Base-by-base conservation (phyloP, 2,329 filamentous ascomycete species). In the Colletotrichum graminicola region DNA sequence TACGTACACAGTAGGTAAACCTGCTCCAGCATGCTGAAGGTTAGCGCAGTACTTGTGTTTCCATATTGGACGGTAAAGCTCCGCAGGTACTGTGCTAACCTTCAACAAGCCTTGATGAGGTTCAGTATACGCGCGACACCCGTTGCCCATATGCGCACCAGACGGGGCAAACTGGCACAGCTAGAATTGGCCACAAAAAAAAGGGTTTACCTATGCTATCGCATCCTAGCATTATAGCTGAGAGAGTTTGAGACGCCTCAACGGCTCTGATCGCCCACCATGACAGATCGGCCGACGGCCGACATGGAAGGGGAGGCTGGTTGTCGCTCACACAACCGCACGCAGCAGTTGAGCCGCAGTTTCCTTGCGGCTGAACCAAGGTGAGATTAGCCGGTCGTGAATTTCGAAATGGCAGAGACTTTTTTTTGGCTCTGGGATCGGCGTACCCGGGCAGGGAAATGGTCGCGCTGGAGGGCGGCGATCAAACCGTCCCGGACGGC, bases 401-500 rank as follows among this genome's bases (percentile, higher is more conserved):
- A 41, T 26, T 26, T 23, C 0, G 6, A 34, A 57, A 41, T 18
- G 62, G 29, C 45, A 16, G 67, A 47, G 51, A 62, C 39, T 32
- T 14, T 12, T n/a, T 39, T 23, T 47, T n/a, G 45, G 26, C 39
- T 34, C 43, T 70, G 54, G 56, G 62, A 73, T 73, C 62, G 51
- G n/a, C 56, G 12, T 21, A 47, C 26, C 70, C 70, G 66, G 61
- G 26, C 62, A 39, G 70, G 63, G 57, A 32, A 66, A 57, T 41
- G n/a, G 51, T n/a, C n/a, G 56, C 47, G 29, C 62, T 36, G 59
- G 54, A 52, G 45, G n/a, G 47, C 26, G 59, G 16, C 64, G 71
- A 73, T 72, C 68, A 73, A 73, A 73, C 71, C 59, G 63, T 62
- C 29, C 64, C 64, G 71, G 62, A 43, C 54, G 59, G 57, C 34